Conservation (phyloP, 2,329 filamentous ascomycete species). For the Sphaerulina populicola region DNA sequence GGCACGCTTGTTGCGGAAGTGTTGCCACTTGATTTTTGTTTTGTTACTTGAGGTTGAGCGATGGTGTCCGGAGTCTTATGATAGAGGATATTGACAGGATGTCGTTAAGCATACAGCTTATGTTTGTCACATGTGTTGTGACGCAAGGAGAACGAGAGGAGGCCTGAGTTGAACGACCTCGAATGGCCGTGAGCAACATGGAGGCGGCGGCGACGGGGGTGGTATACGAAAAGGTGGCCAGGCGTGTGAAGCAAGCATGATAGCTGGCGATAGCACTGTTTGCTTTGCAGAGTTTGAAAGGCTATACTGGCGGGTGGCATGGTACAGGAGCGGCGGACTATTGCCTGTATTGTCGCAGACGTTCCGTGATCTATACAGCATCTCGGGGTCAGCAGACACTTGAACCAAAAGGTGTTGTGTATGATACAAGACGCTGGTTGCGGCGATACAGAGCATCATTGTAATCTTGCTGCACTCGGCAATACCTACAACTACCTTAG, state of each 20-base stretch:
- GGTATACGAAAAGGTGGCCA: not conserved
- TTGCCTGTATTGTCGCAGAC: too few relatives aligned
- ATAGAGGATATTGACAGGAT: constrained; percentile 3
- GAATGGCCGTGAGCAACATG: not conserved
- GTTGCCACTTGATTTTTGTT: not conserved
- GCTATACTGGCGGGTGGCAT: too few relatives aligned
- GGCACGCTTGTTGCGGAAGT: not conserved
- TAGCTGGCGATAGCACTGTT: not conserved
- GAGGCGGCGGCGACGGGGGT: not conserved
- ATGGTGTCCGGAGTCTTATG: constrained; percentile 1
- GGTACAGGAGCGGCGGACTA: too few relatives aligned
- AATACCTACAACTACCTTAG: too few relatives aligned
- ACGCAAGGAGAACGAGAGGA: not conserved
- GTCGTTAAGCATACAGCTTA: not conserved
- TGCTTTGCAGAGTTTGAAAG: not conserved
- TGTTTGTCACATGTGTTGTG: too few relatives aligned
- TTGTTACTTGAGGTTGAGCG: not conserved
- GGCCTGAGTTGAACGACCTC: not conserved
- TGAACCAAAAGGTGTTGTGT: too few relatives aligned
- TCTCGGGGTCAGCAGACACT: too few relatives aligned
- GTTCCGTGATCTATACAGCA: too few relatives aligned
- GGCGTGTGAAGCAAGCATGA: not conserved
- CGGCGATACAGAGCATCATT: too few relatives aligned
- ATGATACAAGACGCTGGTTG: too few relatives aligned
- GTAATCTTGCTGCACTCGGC: too few relatives aligned